phyloP scores from a whole-genome alignment of 2,329 filamentous ascomycete species.

The Geosmithia flava region DNA sequence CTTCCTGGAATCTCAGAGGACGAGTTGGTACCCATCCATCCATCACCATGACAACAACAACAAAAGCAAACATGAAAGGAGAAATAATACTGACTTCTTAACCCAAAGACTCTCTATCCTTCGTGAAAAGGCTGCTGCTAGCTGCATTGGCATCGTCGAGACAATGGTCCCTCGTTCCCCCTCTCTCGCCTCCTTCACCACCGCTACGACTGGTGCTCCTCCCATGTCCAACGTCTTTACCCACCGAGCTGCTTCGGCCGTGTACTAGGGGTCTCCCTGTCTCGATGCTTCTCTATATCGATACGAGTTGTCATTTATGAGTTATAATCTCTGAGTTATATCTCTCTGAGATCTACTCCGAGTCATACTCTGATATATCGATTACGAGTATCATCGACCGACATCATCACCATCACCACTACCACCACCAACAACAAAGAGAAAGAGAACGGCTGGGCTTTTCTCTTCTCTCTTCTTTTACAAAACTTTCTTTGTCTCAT shows the following conservation, averaged over 20 bases:
- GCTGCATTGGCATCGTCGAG: conserved; percentile 32
- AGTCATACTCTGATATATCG: no score
- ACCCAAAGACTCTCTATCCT: conserved; percentile 34
- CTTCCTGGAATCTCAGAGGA: conserved; percentile 45
- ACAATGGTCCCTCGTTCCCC: conserved; percentile 9
- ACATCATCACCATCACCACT: no score
- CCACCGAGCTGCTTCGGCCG: not conserved
- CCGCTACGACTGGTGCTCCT: not conserved
- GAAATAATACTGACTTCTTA: not conserved
- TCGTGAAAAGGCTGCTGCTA: conserved; percentile 38
- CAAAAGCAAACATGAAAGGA: conserved; percentile 1
- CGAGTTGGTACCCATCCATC: conserved; percentile 32
- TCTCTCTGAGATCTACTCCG: no score
- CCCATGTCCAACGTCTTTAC: not conserved
- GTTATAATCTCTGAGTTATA: not conserved
- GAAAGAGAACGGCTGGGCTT: no score
- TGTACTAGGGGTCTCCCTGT: not conserved
- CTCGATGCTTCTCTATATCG: no score
- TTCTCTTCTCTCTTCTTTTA: no score
- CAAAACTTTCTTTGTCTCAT: no score
- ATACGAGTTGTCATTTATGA: no score
- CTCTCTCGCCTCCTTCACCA: conserved; percentile 3
- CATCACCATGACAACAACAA: not conserved
- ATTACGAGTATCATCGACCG: no score
- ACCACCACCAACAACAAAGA: no score